A percentile compares a stretch with the other conserved stretches of the same genome.
These are phyloP conservation scores for Daldinia caldariorum DNA, from an alignment of 495 filamentous ascomycete genomes.

Conservation along the genomic window DNA sequence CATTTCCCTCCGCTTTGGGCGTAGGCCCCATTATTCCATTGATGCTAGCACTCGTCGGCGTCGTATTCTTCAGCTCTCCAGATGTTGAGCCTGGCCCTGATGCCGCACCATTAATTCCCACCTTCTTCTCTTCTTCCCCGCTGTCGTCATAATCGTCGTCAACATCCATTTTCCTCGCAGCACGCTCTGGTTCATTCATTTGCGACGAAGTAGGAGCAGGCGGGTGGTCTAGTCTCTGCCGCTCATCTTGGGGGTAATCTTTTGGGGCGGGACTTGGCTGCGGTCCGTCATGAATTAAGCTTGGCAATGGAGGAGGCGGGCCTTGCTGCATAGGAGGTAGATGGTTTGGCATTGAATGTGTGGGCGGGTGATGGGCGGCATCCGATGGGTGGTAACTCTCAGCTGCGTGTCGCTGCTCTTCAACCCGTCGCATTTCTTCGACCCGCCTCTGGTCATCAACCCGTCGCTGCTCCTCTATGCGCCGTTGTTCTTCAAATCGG, in stretches of 20 bases:
- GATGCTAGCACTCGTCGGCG: constrained; percentile 54
- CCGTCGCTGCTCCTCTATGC: constrained; percentile 62
- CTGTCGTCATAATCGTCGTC: constrained; percentile 96
- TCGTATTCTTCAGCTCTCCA: constrained; percentile 60
- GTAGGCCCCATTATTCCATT: constrained; percentile 58
- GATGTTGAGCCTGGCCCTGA: constrained; percentile 51
- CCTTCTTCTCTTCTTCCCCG: constrained; percentile 83
- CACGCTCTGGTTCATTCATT: constrained; percentile 74
- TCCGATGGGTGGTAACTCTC: constrained; percentile 90
- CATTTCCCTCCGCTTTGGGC: constrained; percentile 51
- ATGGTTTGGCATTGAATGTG: constrained; percentile 73
- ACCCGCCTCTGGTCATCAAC: constrained; percentile 57
- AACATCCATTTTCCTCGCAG: constrained; percentile 93
- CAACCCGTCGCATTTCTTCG: constrained; percentile 58
- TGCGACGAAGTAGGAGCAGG: constrained; percentile 59
- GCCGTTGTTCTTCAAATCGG: constrained; percentile 64
- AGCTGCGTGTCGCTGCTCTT: constrained; percentile 74
- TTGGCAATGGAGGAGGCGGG: constrained; percentile 62
- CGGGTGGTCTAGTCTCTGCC: constrained; percentile 58
- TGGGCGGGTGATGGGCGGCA: constrained; percentile 84
- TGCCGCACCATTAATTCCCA: constrained; percentile 49
- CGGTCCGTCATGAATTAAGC: constrained; percentile 62
- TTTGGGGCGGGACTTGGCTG: constrained; percentile 67
- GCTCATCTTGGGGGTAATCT: constrained; percentile 65
- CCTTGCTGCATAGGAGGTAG: constrained; percentile 73